A percentile compares a stretch with the other conserved stretches of the same genome.
These are phyloP conservation scores for Chimonanthus praecox DNA, from an alignment of 164 flowering plant species.

Conservation along the genomic window DNA sequence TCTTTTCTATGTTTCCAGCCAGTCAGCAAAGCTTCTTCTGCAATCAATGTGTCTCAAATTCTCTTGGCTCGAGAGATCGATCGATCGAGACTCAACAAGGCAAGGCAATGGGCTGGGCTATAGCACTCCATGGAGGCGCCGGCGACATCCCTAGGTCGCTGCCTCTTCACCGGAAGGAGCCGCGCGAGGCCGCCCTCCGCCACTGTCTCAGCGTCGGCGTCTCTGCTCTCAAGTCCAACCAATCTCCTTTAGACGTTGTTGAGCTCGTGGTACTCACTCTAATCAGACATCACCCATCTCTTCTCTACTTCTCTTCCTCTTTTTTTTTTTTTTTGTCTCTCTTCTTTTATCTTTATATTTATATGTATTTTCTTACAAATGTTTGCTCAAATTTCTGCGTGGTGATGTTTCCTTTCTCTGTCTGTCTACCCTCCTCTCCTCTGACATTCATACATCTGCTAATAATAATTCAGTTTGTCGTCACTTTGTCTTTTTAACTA, in stretches of 20 bases:
- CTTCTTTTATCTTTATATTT: background rate
- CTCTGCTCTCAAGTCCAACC: slow-evolving; percentile 55
- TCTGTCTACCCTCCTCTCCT: background rate
- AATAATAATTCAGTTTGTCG: too few relatives aligned
- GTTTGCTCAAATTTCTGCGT: background rate
- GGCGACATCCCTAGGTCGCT: slow-evolving; percentile 72
- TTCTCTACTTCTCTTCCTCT: background rate
- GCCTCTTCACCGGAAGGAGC: slow-evolving; percentile 49
- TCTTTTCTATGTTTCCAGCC: too few relatives aligned
- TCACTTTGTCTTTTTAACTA: too few relatives aligned
- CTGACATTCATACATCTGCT: background rate
- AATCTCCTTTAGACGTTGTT: slow-evolving; percentile 66
- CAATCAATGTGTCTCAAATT: too few relatives aligned
- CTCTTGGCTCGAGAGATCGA: background rate
- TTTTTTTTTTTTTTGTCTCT: background rate
- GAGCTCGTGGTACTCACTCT: slow-evolving; percentile 71
- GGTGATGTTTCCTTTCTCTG: background rate
- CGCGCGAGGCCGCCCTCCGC: slow-evolving; percentile 65
- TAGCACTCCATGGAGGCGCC: slow-evolving; percentile 94
- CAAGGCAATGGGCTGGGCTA: slow-evolving; percentile 86
- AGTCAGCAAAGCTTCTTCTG: too few relatives aligned
- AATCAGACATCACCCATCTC: background rate
- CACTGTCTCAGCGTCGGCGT: slow-evolving; percentile 75
- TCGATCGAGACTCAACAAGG: background rate
- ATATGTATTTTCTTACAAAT: background rate